Evolutionary conservation across 805 yeast genomes (phyloP).

Genomic region (Candida quercuum): DNA sequence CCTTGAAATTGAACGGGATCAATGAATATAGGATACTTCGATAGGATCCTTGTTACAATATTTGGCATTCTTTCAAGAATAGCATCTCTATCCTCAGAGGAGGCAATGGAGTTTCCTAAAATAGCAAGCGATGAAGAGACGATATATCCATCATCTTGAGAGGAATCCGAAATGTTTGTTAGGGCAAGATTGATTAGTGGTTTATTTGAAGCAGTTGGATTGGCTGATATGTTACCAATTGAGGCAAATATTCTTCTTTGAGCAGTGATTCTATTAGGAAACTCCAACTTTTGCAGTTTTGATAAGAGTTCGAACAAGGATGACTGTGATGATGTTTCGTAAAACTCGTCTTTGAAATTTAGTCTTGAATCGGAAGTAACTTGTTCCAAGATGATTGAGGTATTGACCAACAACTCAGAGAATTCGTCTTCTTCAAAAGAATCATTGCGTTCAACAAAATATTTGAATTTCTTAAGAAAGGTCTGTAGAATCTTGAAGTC

Average conservation of each 20-base stretch:
- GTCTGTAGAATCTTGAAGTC: constrained; percentile 7
- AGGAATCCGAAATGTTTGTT: neutral
- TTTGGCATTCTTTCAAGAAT: constrained; percentile 11
- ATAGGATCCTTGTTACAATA: constrained; percentile 7
- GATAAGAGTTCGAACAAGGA: constrained; percentile 7
- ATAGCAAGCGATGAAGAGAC: constrained; percentile 16
- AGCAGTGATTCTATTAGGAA: constrained; percentile 15
- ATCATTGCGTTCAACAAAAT: neutral
- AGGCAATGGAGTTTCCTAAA: constrained; percentile 21
- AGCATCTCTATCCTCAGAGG: constrained; percentile 9
- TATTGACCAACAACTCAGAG: constrained; percentile 13
- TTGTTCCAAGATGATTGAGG: constrained; percentile 14
- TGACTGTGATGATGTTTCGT: constrained; percentile 9
- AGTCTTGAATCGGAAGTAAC: constrained; percentile 14
- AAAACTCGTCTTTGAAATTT: constrained; percentile 8
- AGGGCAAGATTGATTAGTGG: constrained; percentile 1
- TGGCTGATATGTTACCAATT: constrained; percentile 24
- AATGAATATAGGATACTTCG: constrained; percentile 14
- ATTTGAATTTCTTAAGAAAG: constrained; percentile 5
- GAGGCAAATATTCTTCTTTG: constrained; percentile 20
- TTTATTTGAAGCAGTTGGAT: constrained; percentile 15
- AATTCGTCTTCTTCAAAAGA: constrained; percentile 21
- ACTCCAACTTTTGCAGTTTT: constrained; percentile 6
- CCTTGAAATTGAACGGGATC: constrained; percentile 25
- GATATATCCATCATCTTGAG: constrained; percentile 18